A percentile compares a stretch with the other conserved stretches of the same genome.
Evolutionary conservation across 2,329 filamentous ascomycete genomes (phyloP).

Genomic region (Curvularia spicifera): DNA sequence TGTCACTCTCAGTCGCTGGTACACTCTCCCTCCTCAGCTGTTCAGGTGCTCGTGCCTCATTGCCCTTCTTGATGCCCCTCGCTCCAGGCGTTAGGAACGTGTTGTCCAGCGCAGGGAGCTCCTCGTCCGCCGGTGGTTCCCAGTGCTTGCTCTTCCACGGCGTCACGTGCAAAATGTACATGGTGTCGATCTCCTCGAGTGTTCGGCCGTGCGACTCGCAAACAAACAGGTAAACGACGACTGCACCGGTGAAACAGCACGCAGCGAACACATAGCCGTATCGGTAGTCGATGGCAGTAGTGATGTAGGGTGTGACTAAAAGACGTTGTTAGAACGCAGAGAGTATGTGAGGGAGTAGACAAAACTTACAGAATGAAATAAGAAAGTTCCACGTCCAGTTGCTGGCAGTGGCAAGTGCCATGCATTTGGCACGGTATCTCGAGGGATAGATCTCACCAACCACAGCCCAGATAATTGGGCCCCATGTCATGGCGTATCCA

Average conservation of each 20-base stretch:
- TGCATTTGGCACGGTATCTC: conserved; percentile 55
- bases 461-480: conserved; percentile 73
- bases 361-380: conserved; percentile 61
- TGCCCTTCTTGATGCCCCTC: conserved; percentile 44
- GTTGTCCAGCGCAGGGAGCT: conserved; percentile 42
- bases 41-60: conserved; percentile 39
- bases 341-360: too few relatives aligned
- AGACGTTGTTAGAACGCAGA: not conserved
- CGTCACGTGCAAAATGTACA: conserved; percentile 70
- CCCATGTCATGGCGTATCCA: conserved; percentile 72
- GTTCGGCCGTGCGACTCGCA: conserved; percentile 75
- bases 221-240: conserved; percentile 78
- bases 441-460: conserved; percentile 70
- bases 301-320: conserved; percentile 75
- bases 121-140: conserved; percentile 47
- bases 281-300: conserved; percentile 70
- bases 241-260: conserved; percentile 68
- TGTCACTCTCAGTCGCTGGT: conserved; percentile 23
- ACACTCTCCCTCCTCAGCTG: conserved; percentile 32
- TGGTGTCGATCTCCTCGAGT: conserved; percentile 78
- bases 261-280: conserved; percentile 80
- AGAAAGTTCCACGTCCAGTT: conserved; percentile 56
- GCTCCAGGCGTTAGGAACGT: conserved; percentile 45
- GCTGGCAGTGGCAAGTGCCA: conserved; percentile 54
- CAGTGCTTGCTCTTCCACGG: conserved; percentile 68